Conservation (phyloP, 2,329 filamentous ascomycete genomes). For the Knufia petricola region DNA sequence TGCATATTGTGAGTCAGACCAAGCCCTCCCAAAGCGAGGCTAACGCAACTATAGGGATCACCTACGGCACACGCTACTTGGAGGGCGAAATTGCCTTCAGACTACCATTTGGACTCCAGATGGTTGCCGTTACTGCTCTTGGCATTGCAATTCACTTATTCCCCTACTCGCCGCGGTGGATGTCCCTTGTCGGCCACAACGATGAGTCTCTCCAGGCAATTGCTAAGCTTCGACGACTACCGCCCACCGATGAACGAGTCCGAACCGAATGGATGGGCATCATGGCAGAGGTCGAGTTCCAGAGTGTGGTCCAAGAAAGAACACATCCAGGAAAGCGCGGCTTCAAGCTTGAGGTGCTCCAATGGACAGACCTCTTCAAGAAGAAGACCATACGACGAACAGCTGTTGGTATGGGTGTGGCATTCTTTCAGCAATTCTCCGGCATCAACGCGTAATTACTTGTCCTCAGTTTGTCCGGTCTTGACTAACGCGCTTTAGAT, state of each 20-base stretch:
- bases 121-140: constrained; percentile 24
- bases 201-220: constrained; percentile 33
- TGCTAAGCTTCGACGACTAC: constrained; percentile 33
- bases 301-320: constrained; percentile 32
- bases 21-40: no score
- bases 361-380: constrained; percentile 41
- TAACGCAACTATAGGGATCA: constrained; percentile 30
- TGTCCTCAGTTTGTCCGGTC: constrained; percentile 26
- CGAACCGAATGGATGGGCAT: constrained; percentile 43
- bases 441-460: constrained; percentile 39
- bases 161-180: constrained; percentile 40
- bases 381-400: constrained; percentile 36
- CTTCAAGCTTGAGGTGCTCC: constrained; percentile 28
- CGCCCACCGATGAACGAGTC: constrained; percentile 35
- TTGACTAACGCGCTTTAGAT: constrained; percentile 20
- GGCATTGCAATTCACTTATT: constrained; percentile 37
- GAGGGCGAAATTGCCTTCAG: constrained; percentile 35
- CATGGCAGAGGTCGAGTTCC: constrained; percentile 39
- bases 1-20: constrained; percentile 32
- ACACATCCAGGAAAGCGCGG: constrained; percentile 29
- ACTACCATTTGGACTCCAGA: constrained; percentile 36
- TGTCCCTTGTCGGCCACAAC: constrained; percentile 31
- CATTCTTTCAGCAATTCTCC: constrained; percentile 37
- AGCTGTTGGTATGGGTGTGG: constrained; percentile 31
- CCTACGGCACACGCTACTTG: constrained; percentile 42